Percentiles rank a stretch among this genome's conserved stretches.
These are phyloP conservation scores for Ilex asprella DNA, from an alignment of 257 asterid species.

Conservation along the genomic window DNA sequence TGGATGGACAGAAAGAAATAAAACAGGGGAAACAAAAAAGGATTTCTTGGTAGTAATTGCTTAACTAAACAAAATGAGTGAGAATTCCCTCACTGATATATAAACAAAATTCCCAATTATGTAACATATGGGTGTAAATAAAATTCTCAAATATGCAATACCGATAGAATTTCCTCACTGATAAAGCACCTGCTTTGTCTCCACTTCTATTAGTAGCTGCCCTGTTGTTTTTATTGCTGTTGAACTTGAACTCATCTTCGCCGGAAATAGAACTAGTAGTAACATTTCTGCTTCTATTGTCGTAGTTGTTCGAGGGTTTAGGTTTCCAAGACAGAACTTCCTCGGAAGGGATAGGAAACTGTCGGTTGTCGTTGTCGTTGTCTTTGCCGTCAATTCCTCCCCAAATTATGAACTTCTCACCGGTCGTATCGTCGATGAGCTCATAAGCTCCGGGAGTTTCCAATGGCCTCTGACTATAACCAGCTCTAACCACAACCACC, in stretches of 20 bases:
- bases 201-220: neutral
- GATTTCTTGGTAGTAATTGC: no score
- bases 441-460: conserved; percentile 38
- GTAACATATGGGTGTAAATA: no score
- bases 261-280: conserved; percentile 2
- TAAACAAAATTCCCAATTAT: no score
- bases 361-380: no score
- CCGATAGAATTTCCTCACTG: no score
- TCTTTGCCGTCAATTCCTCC: conserved; percentile 29
- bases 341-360: conserved; percentile 19
- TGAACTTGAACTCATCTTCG: neutral
- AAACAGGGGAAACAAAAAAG: no score
- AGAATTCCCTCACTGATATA: no score
- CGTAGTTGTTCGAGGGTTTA: no score
- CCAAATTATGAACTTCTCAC: conserved; percentile 36
- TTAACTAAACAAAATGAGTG: no score
- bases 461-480: conserved; percentile 24
- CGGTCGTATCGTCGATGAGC: conserved; percentile 32
- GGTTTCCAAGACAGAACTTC: conserved; percentile 30
- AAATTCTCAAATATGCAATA: no score
- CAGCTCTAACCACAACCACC: conserved; percentile 14
- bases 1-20: no score
- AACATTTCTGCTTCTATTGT: no score
- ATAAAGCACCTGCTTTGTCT: conserved; percentile 7
- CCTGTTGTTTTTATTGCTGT: neutral